Percentiles rank a stretch among this genome's conserved stretches.
phyloP scores from a whole-genome alignment of 2,329 filamentous ascomycete genomes.

The Nothopassalora personata region DNA sequence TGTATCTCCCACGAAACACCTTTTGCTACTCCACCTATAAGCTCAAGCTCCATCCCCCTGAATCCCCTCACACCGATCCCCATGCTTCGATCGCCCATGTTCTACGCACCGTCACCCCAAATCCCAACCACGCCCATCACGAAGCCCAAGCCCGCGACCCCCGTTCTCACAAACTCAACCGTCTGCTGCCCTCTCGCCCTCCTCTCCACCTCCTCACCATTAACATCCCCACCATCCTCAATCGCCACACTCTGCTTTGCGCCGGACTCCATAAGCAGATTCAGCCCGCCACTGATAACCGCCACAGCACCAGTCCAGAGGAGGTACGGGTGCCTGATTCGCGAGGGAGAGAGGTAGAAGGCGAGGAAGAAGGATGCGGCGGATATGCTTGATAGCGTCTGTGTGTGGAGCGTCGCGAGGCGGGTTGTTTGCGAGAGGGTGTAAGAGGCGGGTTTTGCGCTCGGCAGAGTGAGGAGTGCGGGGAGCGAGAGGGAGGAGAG shows the following conservation, averaged over 20 bases:
- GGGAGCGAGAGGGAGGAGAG: slow-evolving; percentile 73
- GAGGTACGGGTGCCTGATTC: slow-evolving; percentile 79
- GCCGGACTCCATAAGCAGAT: slow-evolving; percentile 29
- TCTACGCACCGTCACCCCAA: slow-evolving; percentile 41
- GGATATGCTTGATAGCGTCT: slow-evolving; percentile 63
- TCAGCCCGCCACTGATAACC: slow-evolving; percentile 40
- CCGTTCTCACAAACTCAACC: slow-evolving; percentile 40
- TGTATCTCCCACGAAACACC: not conserved
- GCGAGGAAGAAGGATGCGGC: slow-evolving; percentile 69
- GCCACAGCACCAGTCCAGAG: slow-evolving; percentile 74
- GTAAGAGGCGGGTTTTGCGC: slow-evolving; percentile 63
- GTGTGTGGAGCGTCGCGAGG: slow-evolving; percentile 62
- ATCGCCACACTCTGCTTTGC: slow-evolving; percentile 21
- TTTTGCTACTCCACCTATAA: not conserved
- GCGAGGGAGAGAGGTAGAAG: slow-evolving; percentile 68
- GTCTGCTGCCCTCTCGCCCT: slow-evolving; percentile 40
- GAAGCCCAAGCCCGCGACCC: slow-evolving; percentile 41
- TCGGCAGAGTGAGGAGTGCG: slow-evolving; percentile 72
- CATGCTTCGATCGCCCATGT: too few species aligned
- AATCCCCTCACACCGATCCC: slow-evolving; percentile 11
- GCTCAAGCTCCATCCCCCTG: not conserved
- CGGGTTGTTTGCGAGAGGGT: slow-evolving; percentile 56
- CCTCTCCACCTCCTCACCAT: slow-evolving; percentile 47
- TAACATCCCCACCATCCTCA: slow-evolving; percentile 36
- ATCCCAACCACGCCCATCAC: slow-evolving; percentile 44